Evolutionary conservation across 2,329 filamentous ascomycete genomes (phyloP).

Genomic region (Cytospora mali): DNA sequence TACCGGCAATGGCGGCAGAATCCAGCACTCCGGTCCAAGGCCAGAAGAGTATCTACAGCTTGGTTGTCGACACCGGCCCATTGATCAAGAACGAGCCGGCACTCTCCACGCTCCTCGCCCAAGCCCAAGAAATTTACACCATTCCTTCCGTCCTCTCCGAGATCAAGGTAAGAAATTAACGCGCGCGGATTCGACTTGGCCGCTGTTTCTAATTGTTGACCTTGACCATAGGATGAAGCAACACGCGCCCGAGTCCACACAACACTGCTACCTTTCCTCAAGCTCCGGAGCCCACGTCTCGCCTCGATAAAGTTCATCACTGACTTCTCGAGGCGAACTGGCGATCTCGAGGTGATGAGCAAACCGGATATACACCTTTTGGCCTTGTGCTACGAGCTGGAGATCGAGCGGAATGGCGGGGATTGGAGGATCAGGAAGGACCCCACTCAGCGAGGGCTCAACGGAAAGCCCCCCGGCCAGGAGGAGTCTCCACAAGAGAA

Average conservation of each 20-base stretch:
- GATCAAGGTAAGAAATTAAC: conserved; percentile 61
- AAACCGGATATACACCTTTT: conserved; percentile 86
- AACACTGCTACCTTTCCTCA: conserved; percentile 82
- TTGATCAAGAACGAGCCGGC: conserved; percentile 92
- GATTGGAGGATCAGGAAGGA: conserved; percentile 80
- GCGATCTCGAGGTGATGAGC: conserved; percentile 86
- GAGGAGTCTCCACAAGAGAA: conserved; percentile 35
- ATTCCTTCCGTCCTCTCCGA: conserved; percentile 85
- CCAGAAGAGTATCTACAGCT: conserved; percentile 73
- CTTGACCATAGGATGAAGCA: conserved; percentile 72
- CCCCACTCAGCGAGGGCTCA: conserved; percentile 78
- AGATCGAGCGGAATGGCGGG: conserved; percentile 86
- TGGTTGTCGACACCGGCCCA: conserved; percentile 88
- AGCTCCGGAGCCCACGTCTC: conserved; percentile 71
- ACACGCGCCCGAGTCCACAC: conserved; percentile 83
- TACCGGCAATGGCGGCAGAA: not conserved
- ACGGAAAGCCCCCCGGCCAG: conserved; percentile 64
- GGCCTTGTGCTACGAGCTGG: conserved; percentile 91
- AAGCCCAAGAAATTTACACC: conserved; percentile 78
- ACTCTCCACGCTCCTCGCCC: conserved; percentile 76
- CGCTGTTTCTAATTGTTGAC: not conserved
- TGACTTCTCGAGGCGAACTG: conserved; percentile 86
- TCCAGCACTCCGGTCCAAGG: conserved; percentile 4
- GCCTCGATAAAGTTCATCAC: conserved; percentile 78
- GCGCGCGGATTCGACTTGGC: no score